Evolutionary conservation across 345 rosid species (phyloP).

Genomic region (Eucalyptus sp.): DNA sequence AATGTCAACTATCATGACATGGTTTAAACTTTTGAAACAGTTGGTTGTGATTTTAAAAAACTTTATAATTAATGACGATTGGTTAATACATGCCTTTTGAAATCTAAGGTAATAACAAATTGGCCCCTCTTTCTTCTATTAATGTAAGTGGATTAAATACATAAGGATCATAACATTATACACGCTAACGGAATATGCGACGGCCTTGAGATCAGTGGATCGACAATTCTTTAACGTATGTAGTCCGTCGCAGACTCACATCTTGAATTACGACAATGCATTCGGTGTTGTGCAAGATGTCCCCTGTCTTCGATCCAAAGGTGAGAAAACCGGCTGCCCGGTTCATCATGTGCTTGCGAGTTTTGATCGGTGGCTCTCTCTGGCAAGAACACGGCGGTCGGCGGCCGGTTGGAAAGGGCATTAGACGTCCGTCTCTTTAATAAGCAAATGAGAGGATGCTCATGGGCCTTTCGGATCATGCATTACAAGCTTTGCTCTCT

Average conservation of each 20-base stretch:
- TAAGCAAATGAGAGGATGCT: background rate
- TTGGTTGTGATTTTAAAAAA: background rate
- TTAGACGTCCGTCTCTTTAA: background rate
- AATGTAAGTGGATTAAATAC: background rate
- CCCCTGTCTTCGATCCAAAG: background rate
- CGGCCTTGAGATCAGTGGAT: fast-evolving
- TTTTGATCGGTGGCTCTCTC: background rate
- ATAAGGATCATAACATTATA: background rate
- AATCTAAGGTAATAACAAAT: background rate
- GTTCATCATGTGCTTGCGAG: background rate
- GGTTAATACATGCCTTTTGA: background rate
- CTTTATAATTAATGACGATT: background rate
- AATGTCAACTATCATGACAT: background rate
- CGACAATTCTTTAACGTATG: fast-evolving
- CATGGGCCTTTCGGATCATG: background rate
- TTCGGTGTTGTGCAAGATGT: background rate
- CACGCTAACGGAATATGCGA: fast-evolving
- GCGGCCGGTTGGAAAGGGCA: background rate
- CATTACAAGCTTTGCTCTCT: background rate
- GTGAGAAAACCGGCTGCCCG: too few species aligned
- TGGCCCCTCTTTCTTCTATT: background rate
- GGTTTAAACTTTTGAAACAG: background rate
- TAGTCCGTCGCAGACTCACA: fast-evolving
- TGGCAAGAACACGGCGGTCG: background rate
- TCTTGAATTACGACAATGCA: fast-evolving